phyloP scores from a whole-genome alignment of 2,329 filamentous ascomycete genomes.

The Talaromyces sp. region DNA sequence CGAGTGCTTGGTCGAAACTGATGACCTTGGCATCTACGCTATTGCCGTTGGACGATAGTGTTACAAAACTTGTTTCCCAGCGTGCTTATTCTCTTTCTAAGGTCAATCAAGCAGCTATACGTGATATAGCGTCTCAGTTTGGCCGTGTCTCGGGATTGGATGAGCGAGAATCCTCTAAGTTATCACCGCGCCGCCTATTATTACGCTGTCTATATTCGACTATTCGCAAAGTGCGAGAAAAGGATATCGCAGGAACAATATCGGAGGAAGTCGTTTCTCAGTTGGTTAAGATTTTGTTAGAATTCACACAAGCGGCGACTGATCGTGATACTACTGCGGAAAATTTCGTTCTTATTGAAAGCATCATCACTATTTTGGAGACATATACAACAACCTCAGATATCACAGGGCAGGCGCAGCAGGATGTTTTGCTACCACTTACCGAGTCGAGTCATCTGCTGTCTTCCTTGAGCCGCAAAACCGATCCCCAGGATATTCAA shows the following conservation, averaged over 20 bases:
- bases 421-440: constrained; percentile 32
- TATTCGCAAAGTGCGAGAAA: constrained; percentile 35
- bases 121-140: constrained; percentile 27
- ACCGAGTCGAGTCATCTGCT: constrained; percentile 42
- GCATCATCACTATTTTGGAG: constrained; percentile 40
- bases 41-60: constrained; percentile 31
- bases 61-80: constrained; percentile 27
- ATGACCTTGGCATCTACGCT: constrained; percentile 30
- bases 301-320: constrained; percentile 23
- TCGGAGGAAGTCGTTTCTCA: constrained; percentile 29
- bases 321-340: constrained; percentile 15
- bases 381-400: constrained; percentile 34
- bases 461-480: constrained; percentile 24
- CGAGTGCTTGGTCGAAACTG: constrained; percentile 34
- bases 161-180: constrained; percentile 21
- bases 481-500: constrained; percentile 26
- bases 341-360: constrained; percentile 28
- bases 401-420: constrained; percentile 29
- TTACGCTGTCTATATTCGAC: constrained; percentile 36
- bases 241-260: constrained; percentile 30
- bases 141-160: constrained; percentile 29
- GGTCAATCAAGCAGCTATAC: constrained; percentile 31
- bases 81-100: constrained; percentile 32
- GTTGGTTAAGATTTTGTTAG: constrained; percentile 33
- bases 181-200: constrained; percentile 36